Percentiles rank a stretch among this genome's conserved stretches.
phyloP scores from a whole-genome alignment of 257 asterid species.

The Cruciata laevipes region DNA sequence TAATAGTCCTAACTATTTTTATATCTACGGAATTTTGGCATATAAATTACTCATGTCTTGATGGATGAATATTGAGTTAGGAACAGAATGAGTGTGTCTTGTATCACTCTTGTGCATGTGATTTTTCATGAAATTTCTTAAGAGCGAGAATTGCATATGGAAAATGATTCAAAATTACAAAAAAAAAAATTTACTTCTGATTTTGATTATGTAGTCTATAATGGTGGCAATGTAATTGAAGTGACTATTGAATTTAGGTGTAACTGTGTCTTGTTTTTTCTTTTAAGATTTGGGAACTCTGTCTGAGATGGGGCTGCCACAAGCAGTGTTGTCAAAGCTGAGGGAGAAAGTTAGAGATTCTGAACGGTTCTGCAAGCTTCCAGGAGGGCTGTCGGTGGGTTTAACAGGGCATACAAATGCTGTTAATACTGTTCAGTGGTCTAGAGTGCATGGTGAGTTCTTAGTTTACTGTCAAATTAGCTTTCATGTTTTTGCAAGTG shows the following conservation, averaged over 20 bases:
- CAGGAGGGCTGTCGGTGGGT: slow-evolving; percentile 35
- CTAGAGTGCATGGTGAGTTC: slow-evolving; percentile 55
- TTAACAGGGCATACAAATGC: slow-evolving; percentile 70
- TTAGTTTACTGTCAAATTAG: slow-evolving; percentile 10
- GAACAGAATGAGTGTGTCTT: background rate
- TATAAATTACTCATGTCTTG: too few species aligned
- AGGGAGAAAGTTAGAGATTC: slow-evolving; percentile 34
- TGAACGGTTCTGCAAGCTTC: slow-evolving; percentile 21
- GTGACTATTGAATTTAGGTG: background rate
- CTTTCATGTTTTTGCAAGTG: background rate
- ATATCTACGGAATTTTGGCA: too few species aligned
- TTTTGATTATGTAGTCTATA: background rate
- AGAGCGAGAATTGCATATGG: background rate
- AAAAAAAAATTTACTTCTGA: too few species aligned
- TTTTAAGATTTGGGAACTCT: slow-evolving; percentile 49
- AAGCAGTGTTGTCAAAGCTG: slow-evolving; percentile 36
- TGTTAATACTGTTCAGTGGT: slow-evolving; percentile 83
- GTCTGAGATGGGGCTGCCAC: slow-evolving; percentile 53
- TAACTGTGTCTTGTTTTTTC: background rate
- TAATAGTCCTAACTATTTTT: too few species aligned
- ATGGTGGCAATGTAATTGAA: background rate
- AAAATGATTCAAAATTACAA: background rate
- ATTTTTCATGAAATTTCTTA: too few species aligned
- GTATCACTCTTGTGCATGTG: background rate
- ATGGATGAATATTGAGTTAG: too few species aligned